Base-by-base conservation (phyloP, 2,329 filamentous ascomycete genomes). In the Ceratocystiopsis brevicomis region DNA sequence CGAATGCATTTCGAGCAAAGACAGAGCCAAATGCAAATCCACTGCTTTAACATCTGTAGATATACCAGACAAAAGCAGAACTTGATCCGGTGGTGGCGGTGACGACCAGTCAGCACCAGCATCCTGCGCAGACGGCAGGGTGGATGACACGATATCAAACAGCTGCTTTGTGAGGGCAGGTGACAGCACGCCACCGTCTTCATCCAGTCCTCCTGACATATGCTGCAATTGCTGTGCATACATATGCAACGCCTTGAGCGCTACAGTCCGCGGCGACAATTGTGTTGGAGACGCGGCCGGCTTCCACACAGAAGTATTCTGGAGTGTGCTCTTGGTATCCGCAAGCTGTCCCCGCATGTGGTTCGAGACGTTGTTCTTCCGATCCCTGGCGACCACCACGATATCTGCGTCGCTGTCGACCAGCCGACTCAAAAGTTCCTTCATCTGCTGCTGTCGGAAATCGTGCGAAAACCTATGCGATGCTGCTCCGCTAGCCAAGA, bases 351-450 rank as follows among this genome's bases (percentile, higher is more conserved):
- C 63, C 51, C 76, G 76, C 12, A 70, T 72, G 30, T 73, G 66
- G 53, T 70, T 78, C 0, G 83, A 78, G 54, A 87, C 66, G 50
- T 85, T 86, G 45, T 62, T 73, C 49, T 72, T 71, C 32, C 76
- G 71, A 35, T 82, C 76, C 47, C 69, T 72, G 1, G 71, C 69
- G n/a, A 84, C 57, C 16, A 61, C 59, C n/a, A 59, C 59, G 21
- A 87, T 71, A 42, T 79, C 74, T 14, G 65, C 60, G 12, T 67
- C 54, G 15, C 60, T 55, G 2, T 61, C 58, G 11, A 87, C 59
- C 35, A 83, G 64, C 3, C 60, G 62, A 36, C 62, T 59, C 12
- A 87, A 58, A 37, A 79, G 61, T n/a, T 57, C 54, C 4, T 71
- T 63, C 18, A 76, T 61, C 10, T 68, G 67, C 16, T 75, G 69